Evolutionary conservation across 1,284 basidiomycete genomes (phyloP).

Genomic region (Rhodotorula sp.): DNA sequence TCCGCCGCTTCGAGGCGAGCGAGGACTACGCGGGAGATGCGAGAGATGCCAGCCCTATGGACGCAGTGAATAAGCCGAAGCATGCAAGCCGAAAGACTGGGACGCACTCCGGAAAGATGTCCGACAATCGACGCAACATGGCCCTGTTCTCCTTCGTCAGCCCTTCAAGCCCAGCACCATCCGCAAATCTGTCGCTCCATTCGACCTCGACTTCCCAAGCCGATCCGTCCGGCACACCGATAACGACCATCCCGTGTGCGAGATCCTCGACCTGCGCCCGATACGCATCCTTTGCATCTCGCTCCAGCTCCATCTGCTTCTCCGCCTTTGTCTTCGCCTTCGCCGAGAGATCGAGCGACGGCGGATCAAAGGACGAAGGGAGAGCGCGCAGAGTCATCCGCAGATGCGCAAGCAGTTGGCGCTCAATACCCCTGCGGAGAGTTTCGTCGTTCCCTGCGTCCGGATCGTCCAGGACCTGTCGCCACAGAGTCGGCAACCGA

Average conservation of each 20-base stretch:
- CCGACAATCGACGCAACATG: slow-evolving; percentile 55
- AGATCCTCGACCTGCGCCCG: slow-evolving; percentile 67
- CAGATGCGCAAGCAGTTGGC: slow-evolving; percentile 66
- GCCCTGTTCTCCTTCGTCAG: slow-evolving; percentile 63
- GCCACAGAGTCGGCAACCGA: slow-evolving; percentile 56
- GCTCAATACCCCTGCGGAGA: slow-evolving; percentile 65
- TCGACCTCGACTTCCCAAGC: slow-evolving; percentile 81
- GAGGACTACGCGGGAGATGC: slow-evolving; percentile 7
- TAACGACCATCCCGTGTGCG: slow-evolving; percentile 67
- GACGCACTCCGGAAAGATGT: not conserved
- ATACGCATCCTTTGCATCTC: slow-evolving; percentile 56
- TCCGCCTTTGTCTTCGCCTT: slow-evolving; percentile 48
- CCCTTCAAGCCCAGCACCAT: not conserved
- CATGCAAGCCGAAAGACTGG: no score
- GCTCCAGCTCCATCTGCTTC: slow-evolving; percentile 47
- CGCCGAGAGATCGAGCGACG: slow-evolving; percentile 31
- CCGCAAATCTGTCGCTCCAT: slow-evolving; percentile 66
- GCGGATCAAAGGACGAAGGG: slow-evolving; percentile 52
- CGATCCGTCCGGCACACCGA: slow-evolving; percentile 69
- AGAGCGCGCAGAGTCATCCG: slow-evolving; percentile 61
- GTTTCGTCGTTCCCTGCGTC: slow-evolving; percentile 63
- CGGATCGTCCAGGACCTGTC: slow-evolving; percentile 72
- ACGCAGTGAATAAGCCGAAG: no score
- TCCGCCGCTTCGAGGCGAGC: not conserved
- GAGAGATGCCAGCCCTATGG: slow-evolving; percentile 30